Evolutionary conservation across 2,329 filamentous ascomycete species (phyloP).

Genomic region (Phaeophleospora eucalypticola): DNA sequence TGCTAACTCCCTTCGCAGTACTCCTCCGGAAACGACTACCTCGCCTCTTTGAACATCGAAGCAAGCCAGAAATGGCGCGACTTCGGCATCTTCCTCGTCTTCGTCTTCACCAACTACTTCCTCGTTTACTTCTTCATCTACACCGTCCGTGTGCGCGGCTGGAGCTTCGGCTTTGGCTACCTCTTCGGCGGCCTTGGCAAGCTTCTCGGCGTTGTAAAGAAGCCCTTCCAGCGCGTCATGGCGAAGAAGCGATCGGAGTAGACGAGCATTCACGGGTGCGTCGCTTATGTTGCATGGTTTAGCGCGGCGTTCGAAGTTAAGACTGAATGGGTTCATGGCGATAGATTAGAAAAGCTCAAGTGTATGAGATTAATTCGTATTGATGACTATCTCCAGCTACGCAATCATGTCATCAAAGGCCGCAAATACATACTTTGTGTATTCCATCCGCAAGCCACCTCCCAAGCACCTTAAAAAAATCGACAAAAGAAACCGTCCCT

Average conservation of each 20-base stretch:
- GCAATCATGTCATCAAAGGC: too few relatives aligned
- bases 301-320: too few relatives aligned
- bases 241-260: conserved; percentile 20
- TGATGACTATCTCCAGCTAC: too few relatives aligned
- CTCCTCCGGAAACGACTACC: conserved; percentile 61
- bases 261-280: background rate
- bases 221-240: conserved; percentile 25
- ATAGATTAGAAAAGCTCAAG: too few relatives aligned
- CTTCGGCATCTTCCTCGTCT: conserved; percentile 69
- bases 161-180: conserved; percentile 64
- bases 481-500: too few relatives aligned
- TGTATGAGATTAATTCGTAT: too few relatives aligned
- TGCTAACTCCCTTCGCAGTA: conserved; percentile 37
- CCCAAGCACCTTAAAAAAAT: too few relatives aligned
- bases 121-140: conserved; percentile 68
- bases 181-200: conserved; percentile 51
- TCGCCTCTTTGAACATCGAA: conserved; percentile 55
- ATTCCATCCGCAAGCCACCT: too few relatives aligned
- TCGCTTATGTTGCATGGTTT: too few relatives aligned
- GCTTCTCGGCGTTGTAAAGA: conserved; percentile 36
- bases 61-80: conserved; percentile 64
- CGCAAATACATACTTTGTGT: too few relatives aligned
- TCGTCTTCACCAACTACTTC: conserved; percentile 66
- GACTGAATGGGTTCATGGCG: too few relatives aligned
- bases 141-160: conserved; percentile 64